Conservation (phyloP, 352 stramenopile genomes). For the Globisporangium spiculum region DNA sequence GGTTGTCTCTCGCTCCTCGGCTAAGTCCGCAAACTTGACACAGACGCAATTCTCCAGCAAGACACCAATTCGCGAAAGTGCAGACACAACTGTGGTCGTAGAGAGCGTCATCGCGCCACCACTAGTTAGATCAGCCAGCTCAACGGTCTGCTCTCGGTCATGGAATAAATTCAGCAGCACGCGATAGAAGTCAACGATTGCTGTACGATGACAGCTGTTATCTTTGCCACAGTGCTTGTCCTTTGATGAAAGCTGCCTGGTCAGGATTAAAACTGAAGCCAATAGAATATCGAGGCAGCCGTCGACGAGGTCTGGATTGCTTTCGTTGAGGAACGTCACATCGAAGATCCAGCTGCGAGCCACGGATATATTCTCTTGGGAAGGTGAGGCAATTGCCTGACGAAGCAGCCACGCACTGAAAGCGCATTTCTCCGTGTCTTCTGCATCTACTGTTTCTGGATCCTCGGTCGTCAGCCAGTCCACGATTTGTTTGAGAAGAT, state of each 20-base stretch:
- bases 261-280: constrained; percentile 21
- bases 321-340: constrained; percentile 40
- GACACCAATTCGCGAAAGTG: constrained; percentile 24
- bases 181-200: constrained; percentile 25
- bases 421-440: constrained; percentile 19
- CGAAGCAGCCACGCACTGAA: constrained; percentile 36
- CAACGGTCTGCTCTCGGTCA: constrained; percentile 30
- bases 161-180: constrained; percentile 37
- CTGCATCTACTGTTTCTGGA: constrained; percentile 14
- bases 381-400: constrained; percentile 5
- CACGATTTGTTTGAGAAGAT: constrained; percentile 8
- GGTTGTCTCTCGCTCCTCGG: constrained; percentile 5
- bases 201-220: constrained; percentile 3
- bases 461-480: constrained; percentile 7
- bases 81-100: constrained; percentile 15
- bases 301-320: constrained; percentile 22
- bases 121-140: constrained; percentile 32
- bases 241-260: constrained; percentile 8
- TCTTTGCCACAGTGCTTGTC: constrained; percentile 3
- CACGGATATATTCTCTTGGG: neutral
- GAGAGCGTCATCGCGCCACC: constrained; percentile 32
- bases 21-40: neutral
- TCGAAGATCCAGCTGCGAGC: constrained; percentile 64
- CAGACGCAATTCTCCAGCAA: constrained; percentile 29
- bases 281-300: constrained; percentile 30